Evolutionary conservation across 2,329 filamentous ascomycete species (phyloP), one percentile per base, ranked within the genome.

Genomic region (Cercospora sp.): DNA sequence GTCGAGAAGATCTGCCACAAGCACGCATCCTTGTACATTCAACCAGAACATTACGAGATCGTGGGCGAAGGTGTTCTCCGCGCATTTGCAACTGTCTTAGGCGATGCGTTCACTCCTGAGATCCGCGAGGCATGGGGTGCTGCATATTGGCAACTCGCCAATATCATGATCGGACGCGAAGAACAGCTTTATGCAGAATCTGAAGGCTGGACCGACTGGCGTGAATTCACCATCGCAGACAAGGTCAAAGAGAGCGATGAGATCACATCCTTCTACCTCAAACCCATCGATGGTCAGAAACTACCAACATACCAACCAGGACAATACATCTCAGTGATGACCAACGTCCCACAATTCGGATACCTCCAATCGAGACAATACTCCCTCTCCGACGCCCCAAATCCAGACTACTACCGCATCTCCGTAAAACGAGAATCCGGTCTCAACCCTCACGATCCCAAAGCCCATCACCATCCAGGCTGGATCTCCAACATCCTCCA

Each of bases 1-100:
- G 79, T 88, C 13, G 89, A 92, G 78, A 86, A 89, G 74, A 93
- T 94, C 71, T 90, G 89, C 77, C 87, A 92, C 77, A 93, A 92
- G 79, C 91, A 93, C 78, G 90, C 86, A 68, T 90, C 88, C 0
- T 83, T 93, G 1, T 87, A 87, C 73, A 88, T 93, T 75, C 82
- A 82, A 65, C 86, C 90, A 0, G 88, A 90, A 45, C 88, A 92
- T 70, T 93, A 93, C 78, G 83, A 85, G 37, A 86, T 92, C 53
- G 90, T 93, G 3, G 90, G 88, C 65, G 87, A 87, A 74, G 88
- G 90, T 75, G 84, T 93, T 12, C 83, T 93, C 53, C 83, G 84
- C 28, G 88, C 90, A 1, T 91, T 93, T 80, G 84, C 83, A 26
- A 83, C 87, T 53, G 86, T 93, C 0, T 85, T 93, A 1, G 90